Percentiles rank a stretch among this genome's conserved stretches.
Evolutionary conservation across 495 filamentous ascomycete genomes (phyloP).

Genomic region (Xylaria intraflava): DNA sequence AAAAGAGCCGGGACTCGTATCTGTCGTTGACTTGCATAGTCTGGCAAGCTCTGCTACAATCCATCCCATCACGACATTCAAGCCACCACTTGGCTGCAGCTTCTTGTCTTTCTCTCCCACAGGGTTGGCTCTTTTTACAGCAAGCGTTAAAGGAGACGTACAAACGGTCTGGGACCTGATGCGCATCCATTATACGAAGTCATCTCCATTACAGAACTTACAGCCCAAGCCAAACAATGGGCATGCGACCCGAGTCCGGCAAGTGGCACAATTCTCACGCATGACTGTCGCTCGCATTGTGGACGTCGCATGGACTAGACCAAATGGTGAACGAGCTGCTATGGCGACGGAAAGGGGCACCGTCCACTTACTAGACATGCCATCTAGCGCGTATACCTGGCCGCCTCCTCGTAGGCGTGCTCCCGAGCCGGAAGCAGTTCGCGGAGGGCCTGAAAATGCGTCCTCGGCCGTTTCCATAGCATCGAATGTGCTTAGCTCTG

Average conservation of each 20-base stretch:
- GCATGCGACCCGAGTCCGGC: slow-evolving; percentile 54
- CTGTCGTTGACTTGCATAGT: slow-evolving; percentile 71
- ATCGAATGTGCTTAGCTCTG: slow-evolving; percentile 58
- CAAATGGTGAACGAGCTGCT: slow-evolving; percentile 71
- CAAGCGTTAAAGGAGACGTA: slow-evolving; percentile 85
- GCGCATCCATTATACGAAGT: slow-evolving; percentile 55
- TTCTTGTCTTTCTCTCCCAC: slow-evolving; percentile 83
- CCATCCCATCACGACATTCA: slow-evolving; percentile 72
- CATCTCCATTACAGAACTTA: slow-evolving; percentile 42
- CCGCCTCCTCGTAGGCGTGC: slow-evolving; percentile 67
- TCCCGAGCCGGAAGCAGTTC: slow-evolving; percentile 37
- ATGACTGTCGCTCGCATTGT: slow-evolving; percentile 86
- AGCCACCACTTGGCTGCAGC: slow-evolving; percentile 77
- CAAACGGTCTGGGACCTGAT: slow-evolving; percentile 91
- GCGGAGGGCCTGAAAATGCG: slow-evolving; percentile 31
- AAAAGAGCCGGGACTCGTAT: slow-evolving; percentile 72
- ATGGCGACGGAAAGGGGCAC: slow-evolving; percentile 91
- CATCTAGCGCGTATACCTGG: slow-evolving; percentile 79
- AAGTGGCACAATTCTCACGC: slow-evolving; percentile 78
- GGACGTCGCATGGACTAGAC: slow-evolving; percentile 80
- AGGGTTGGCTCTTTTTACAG: slow-evolving; percentile 77
- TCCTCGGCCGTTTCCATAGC: slow-evolving; percentile 48
- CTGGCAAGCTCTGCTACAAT: slow-evolving; percentile 42
- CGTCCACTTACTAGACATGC: slow-evolving; percentile 81
- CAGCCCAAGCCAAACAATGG: slow-evolving; percentile 22